These are phyloP conservation scores for Chaetomiaceae sp. DNA, from an alignment of 2,329 filamentous ascomycete species.

Conservation along the genomic window DNA sequence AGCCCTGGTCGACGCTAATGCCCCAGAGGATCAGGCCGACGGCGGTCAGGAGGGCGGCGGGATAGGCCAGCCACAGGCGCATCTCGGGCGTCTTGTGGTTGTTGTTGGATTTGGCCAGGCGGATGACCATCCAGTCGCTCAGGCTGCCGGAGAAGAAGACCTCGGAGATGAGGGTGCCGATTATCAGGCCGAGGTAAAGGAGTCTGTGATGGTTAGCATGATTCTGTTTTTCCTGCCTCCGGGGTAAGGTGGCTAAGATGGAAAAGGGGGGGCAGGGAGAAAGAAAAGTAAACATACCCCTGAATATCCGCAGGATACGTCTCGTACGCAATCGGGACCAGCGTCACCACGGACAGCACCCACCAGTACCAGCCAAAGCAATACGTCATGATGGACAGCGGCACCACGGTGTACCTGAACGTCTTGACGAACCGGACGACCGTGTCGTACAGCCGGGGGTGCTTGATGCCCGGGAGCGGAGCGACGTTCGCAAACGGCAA, in stretches of 20 bases:
- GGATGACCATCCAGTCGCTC: slow-evolving; percentile 48
- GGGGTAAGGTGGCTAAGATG: not conserved
- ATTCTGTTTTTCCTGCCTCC: no score
- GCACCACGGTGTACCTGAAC: slow-evolving; percentile 43
- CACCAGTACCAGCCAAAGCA: slow-evolving; percentile 50
- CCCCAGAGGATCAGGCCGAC: slow-evolving; percentile 53
- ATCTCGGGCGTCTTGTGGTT: slow-evolving; percentile 47
- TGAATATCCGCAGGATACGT: slow-evolving; percentile 46
- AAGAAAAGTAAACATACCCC: slow-evolving; percentile 30
- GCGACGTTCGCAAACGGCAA: slow-evolving; percentile 42
- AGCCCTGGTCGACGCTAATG: slow-evolving; percentile 46
- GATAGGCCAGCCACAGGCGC: slow-evolving; percentile 53
- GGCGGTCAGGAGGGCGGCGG: slow-evolving; percentile 44
- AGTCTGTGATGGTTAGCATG: no score
- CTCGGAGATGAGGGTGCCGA: slow-evolving; percentile 50
- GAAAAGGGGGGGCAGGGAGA: not conserved
- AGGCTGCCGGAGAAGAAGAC: slow-evolving; percentile 48
- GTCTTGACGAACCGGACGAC: slow-evolving; percentile 42
- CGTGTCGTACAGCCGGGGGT: slow-evolving; percentile 46
- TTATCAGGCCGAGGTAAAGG: slow-evolving; percentile 48
- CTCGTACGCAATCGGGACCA: slow-evolving; percentile 44
- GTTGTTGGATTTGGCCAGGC: slow-evolving; percentile 40
- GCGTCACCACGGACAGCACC: slow-evolving; percentile 19
- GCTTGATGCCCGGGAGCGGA: slow-evolving; percentile 47
- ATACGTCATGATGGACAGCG: slow-evolving; percentile 44